phyloP scores from a whole-genome alignment of 805 yeast genomes.

The Suhomyces sp. region DNA sequence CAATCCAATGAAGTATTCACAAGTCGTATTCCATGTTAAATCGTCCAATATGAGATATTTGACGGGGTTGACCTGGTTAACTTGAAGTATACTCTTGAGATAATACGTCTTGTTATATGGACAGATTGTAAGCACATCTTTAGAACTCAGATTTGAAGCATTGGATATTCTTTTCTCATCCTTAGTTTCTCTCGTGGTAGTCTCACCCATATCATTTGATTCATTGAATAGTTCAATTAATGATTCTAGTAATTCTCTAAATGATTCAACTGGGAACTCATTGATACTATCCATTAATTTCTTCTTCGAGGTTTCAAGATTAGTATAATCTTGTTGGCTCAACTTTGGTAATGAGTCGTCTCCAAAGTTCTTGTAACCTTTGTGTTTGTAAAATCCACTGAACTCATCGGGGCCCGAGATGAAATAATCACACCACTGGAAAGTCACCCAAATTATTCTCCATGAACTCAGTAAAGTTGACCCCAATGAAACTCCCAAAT shows the following conservation, averaged over 20 bases:
- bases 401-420: conserved; percentile 54
- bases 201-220: conserved; percentile 1
- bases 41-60: conserved; percentile 48
- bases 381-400: conserved; percentile 34
- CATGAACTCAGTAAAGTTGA: conserved; percentile 67
- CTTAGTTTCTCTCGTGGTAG: conserved; percentile 10
- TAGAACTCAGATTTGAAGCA: not conserved
- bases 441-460: conserved; percentile 56
- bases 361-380: conserved; percentile 16
- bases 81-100: conserved; percentile 50
- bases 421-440: conserved; percentile 78
- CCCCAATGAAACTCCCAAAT: conserved; percentile 81
- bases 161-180: conserved; percentile 15
- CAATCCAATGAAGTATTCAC: conserved; percentile 46
- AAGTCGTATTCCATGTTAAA: conserved; percentile 48
- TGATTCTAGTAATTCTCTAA: conserved; percentile 46
- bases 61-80: conserved; percentile 51
- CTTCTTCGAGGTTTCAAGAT: conserved; percentile 55
- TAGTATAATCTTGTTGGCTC: conserved; percentile 44
- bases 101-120: conserved; percentile 57
- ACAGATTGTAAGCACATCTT: conserved; percentile 27
- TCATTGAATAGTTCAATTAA: conserved; percentile 44
- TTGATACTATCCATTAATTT: conserved; percentile 64
- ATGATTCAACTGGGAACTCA: conserved; percentile 53
- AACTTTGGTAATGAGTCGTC: conserved; percentile 33